Evolutionary conservation across 2,329 filamentous ascomycete species (phyloP), one percentile per base, ranked within the genome.

Genomic region (Xylaria hypoxylon): DNA sequence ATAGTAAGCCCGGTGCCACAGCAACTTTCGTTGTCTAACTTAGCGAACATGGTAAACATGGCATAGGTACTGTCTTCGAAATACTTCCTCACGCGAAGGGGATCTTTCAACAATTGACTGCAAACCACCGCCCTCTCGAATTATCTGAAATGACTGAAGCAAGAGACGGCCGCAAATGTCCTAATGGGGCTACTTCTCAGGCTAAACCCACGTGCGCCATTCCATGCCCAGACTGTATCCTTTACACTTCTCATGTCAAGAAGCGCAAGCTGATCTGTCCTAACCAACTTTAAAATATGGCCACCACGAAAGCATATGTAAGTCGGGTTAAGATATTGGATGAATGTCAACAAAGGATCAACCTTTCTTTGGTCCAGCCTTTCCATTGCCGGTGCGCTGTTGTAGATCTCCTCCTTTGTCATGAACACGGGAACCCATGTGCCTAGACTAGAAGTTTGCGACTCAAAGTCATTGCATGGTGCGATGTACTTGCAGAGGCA

Each of bases 381-480:
- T 5, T n/a, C 7, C 7, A 33, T 51, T 33, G 7, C 24, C 24
- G 59, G 59, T 35, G 19, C 38, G 11, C 2, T 35, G 13, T 10
- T 35, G 17, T 45, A 45, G 15, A 61, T 35, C 24, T 61, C 58
- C 10, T 24, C 13, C 10, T 44, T 8, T 2, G 38, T 26, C 58
- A 61, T 38, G 26, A 61, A 53, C 19, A 45, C 35, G 3, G 17
- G 47, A 24, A 53, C 58, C 58, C 58, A 60, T 31, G 6, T 17
- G 19, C 35, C 47, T 24, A 60, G 11, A 17, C 35, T 10, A 3
- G 15, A 10, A 13, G 13, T 22, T 13, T 44, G 58, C 10, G 48
- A 19, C 26, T 52, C 58, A 26, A 53, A 61, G 28, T 3, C 19
- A 11, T 45, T 51, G 35, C 42, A 51, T 33, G 33, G 33, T 26